Base-by-base conservation (phyloP, 2,329 filamentous ascomycete species). In the Rutstroemia sp. region DNA sequence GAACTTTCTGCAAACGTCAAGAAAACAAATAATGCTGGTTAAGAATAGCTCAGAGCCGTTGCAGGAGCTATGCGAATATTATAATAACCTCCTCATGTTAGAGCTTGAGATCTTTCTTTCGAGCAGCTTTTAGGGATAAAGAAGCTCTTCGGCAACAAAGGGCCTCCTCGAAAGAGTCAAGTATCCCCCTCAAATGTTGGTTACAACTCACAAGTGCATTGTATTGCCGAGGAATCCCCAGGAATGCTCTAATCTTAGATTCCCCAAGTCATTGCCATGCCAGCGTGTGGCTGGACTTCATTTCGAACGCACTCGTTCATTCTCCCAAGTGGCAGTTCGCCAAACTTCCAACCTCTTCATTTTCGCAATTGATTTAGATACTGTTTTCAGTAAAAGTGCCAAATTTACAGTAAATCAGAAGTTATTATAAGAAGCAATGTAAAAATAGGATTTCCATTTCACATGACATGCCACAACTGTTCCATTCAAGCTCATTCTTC, bases 1-100 rank as follows among this genome's bases (percentile, higher is more conserved):
- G 38, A 8, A 40, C 38, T 40, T n/a, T 48, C 36, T 54, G 51
- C 51, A 49, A 54, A 48, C 51, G 51, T 54, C 48, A 6, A 34
- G 39, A 54, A 49, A 49, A 27, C 16, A 47, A 47, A 25, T 48
- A 27, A 47, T 47, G 40, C 34, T n/a, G 23, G n/a, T 39, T 23
- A 48, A 39, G 10, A 44, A 19, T 30, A 17, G 21, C 19, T 12
- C 10, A 17, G 42, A 42, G 5, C 14, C 4, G 39, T 14, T 40
- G 17, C 17, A 54, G 45, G 25, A 42, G 21, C 4, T 40, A 21
- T 46, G 19, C 9, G 21, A 54, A 42, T 42, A 42, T n/a, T 48
- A 54, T 21, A 39, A 54, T 48, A 48, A 34, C 45, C 48, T 38
- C 34, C 51, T 45, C 16, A 42, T 42, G 17, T 16, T 34, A 42